Percentiles rank a stretch among this genome's conserved stretches.
Conservation (phyloP, 257 asterid genomes). For the Cinchona pubescens region DNA sequence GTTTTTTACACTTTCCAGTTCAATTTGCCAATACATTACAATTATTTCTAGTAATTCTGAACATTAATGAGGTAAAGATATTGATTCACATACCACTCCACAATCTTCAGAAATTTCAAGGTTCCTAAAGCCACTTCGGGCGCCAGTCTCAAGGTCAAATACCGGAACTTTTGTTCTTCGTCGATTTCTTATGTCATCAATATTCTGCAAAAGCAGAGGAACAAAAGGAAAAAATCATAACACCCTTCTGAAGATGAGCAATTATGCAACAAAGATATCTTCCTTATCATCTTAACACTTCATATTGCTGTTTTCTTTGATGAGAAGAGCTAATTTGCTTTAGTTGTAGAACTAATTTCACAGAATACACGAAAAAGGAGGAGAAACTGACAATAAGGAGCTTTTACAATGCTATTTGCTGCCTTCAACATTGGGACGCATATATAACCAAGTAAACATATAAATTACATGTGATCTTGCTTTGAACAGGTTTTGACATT, state of each 20-base stretch:
- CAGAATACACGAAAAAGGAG: background rate
- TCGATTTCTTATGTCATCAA: slow-evolving; percentile 69
- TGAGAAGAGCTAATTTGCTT: background rate
- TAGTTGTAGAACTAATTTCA: no score
- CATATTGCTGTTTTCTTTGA: no score
- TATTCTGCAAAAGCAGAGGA: slow-evolving; percentile 52
- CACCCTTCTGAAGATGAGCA: background rate
- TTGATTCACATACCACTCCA: slow-evolving; percentile 68
- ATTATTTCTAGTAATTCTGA: background rate
- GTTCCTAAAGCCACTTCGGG: slow-evolving; percentile 89
- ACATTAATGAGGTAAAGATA: background rate
- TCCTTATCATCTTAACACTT: background rate
- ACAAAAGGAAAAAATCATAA: background rate
- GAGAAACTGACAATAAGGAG: background rate
- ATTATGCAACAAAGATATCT: background rate
- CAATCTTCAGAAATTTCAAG: slow-evolving; percentile 97
- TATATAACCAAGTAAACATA: background rate
- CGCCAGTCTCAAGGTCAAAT: slow-evolving; percentile 84
- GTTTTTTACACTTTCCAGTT: background rate
- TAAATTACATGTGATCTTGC: background rate
- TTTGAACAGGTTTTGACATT: background rate
- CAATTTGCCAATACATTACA: background rate
- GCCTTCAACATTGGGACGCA: background rate
- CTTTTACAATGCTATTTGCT: background rate
- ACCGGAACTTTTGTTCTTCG: slow-evolving; percentile 82